Evolutionary conservation across 1,284 basidiomycete genomes (phyloP), one percentile per base, ranked within the genome.

Genomic region (Inonotus obliquus): DNA sequence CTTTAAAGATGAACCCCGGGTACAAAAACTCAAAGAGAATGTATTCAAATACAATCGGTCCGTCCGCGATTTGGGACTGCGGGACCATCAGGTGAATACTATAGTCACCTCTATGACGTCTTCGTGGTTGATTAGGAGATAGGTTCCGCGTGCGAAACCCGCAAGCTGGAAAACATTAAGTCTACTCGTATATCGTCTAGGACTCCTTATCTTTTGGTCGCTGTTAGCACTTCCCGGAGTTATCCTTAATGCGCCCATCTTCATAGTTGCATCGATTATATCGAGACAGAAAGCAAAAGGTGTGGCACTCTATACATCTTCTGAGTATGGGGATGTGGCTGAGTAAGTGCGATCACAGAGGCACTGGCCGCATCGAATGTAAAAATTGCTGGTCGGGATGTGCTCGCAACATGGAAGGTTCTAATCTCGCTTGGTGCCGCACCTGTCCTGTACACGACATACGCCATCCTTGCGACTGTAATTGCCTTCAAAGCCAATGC

Each of bases 371-470:
- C 92, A 7, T 98, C 96, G 11, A 89, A 87, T 10, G 97, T 99
- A 72, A 99, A 99, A 76, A 86, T 99, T 62, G 92, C 92, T 38
- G 97, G 89, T 29, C 85, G 93, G 54, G 97, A 99, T 72, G 97
- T 99, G 13, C 79, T 99, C 17, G 97, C 95, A 0, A 96, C 96
- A 2, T 99, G 97, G 97, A 99, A 99, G 74, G 87, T 99, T 35
- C 83, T 99, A 52, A 96, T 99, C 59, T 96, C 94, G 11, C 80
- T 99, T 56, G 97, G 91, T 23, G 80, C 94, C 41, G 90, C 94
- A 6, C 96, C 97, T 6, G 76, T 97, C 6, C 77, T 99, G 37
- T 99, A 99, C 77, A 74, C 82, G 7, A 75, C 90, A 67, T 98
- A 97, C 74, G 92, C 92, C 37, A 75, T 90, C 68, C 70, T 96